These are phyloP conservation scores for Beauveria sp. DNA, from an alignment of 2,329 filamentous ascomycete genomes.

Conservation along the genomic window DNA sequence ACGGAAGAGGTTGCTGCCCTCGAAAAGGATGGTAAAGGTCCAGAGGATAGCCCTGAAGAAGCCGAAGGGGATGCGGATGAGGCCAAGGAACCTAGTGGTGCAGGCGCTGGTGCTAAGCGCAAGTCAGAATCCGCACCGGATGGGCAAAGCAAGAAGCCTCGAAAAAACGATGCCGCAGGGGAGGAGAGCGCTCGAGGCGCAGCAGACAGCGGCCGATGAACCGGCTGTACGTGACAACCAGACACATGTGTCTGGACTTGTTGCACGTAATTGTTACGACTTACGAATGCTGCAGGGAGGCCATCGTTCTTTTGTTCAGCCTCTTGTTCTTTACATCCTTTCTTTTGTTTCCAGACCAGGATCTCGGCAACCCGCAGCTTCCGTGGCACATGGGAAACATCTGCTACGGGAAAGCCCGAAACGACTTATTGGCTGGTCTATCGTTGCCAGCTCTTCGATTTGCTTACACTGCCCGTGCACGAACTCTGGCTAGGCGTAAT, in stretches of 20 bases:
- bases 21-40: slow-evolving; percentile 54
- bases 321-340: not conserved
- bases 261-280: slow-evolving; percentile 6
- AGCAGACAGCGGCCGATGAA: slow-evolving; percentile 31
- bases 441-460: not conserved
- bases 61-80: slow-evolving; percentile 25
- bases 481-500: not conserved
- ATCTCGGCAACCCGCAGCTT: not conserved
- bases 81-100: slow-evolving; percentile 19
- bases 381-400: not conserved
- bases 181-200: slow-evolving; percentile 29
- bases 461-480: not conserved
- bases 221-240: slow-evolving; percentile 5
- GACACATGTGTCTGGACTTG: not conserved
- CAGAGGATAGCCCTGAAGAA: slow-evolving; percentile 22
- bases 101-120: slow-evolving; percentile 47
- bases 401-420: not conserved
- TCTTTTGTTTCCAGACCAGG: not conserved
- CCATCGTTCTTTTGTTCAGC: not conserved
- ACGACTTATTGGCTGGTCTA: not conserved
- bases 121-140: slow-evolving; percentile 47
- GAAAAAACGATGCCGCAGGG: slow-evolving; percentile 38
- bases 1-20: slow-evolving; percentile 91
- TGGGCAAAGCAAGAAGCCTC: slow-evolving; percentile 49
- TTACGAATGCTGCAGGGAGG: slow-evolving; percentile 6